Evolutionary conservation across 768 basidiomycete species (phyloP).

Genomic region (Suillus tomentosus): DNA sequence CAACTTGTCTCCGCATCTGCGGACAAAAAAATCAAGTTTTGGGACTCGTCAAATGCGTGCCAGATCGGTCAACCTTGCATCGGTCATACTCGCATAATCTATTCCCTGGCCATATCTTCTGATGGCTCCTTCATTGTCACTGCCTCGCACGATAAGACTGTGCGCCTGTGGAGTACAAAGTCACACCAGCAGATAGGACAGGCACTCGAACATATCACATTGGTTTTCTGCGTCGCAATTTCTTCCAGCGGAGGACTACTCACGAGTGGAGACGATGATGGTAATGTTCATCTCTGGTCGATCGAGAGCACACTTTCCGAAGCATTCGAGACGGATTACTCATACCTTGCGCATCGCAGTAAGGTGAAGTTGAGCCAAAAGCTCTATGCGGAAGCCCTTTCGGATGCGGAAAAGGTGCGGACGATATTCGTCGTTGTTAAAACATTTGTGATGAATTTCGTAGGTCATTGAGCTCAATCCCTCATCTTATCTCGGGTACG

Average conservation of each 20-base stretch:
- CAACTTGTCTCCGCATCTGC: not conserved
- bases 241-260: not conserved
- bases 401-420: too few relatives aligned
- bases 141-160: conserved; percentile 77
- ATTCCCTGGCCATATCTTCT: conserved; percentile 37
- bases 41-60: too few relatives aligned
- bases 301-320: not conserved
- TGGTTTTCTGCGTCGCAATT: not conserved
- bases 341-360: too few relatives aligned
- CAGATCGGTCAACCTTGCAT: not conserved
- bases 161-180: conserved; percentile 65
- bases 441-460: too few relatives aligned
- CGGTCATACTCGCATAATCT: too few relatives aligned
- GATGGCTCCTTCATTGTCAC: conserved; percentile 79
- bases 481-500: too few relatives aligned
- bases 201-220: not conserved
- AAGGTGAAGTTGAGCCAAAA: too few relatives aligned
- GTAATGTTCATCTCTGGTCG: not conserved
- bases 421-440: too few relatives aligned
- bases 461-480: too few relatives aligned
- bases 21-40: too few relatives aligned
- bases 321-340: too few relatives aligned
- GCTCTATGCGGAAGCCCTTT: too few relatives aligned
- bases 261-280: not conserved
- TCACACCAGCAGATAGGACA: conserved; percentile 1